Conservation (phyloP, 768 basidiomycete species). For the Naganishia antarctica region DNA sequence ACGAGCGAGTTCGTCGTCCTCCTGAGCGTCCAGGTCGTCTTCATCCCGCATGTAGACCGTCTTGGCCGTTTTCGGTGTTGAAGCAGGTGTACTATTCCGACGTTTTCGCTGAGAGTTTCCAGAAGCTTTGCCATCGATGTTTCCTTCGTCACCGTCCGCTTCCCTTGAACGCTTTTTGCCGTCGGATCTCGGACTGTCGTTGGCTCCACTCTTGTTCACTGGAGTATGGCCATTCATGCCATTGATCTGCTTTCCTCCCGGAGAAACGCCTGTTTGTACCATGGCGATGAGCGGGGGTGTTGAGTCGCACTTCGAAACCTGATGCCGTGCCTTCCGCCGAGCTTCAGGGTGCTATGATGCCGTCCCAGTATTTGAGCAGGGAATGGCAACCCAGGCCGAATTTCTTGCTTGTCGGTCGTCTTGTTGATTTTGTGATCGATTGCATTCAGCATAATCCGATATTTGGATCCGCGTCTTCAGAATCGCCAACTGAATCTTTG, state of each 20-base stretch:
- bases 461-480: constrained; percentile 15
- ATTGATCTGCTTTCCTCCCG: neutral
- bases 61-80: neutral
- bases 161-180: constrained; percentile 9
- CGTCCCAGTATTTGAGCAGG: too few species aligned
- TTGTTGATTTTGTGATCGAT: constrained; percentile 14
- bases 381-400: neutral
- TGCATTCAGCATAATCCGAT: neutral
- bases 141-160: neutral
- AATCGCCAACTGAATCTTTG: too few species aligned
- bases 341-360: too few species aligned
- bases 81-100: neutral
- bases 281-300: neutral
- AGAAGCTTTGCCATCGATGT: neutral
- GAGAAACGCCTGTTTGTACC: neutral
- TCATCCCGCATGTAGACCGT: constrained; percentile 2
- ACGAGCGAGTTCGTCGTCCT: constrained; percentile 11
- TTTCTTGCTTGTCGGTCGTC: neutral
- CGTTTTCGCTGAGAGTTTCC: constrained; percentile 5
- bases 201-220: neutral
- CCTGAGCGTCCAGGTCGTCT: constrained; percentile 4
- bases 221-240: constrained; percentile 6
- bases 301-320: too few species aligned
- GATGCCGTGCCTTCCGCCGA: too few species aligned
- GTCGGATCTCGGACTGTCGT: neutral